Evolutionary conservation across 2,329 filamentous ascomycete genomes (phyloP), one percentile per base, ranked within the genome.

Genomic region (Monosporascus sp.): DNA sequence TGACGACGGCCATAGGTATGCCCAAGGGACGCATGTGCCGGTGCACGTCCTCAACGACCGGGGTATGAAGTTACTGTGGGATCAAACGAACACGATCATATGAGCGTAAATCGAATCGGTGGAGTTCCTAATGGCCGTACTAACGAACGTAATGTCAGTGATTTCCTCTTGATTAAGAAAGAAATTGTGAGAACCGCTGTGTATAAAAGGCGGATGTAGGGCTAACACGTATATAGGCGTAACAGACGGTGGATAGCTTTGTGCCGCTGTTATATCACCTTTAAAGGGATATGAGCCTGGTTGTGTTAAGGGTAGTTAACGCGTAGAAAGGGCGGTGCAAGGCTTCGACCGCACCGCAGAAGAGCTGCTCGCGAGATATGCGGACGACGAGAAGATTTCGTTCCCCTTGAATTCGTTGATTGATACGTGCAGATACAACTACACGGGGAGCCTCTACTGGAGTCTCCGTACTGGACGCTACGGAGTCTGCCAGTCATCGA

Each of bases 91-190:
- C n/a, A 18, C 36, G 8, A 48, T 48, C 37, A 39, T 39, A 17
- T 39, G 37, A 2, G 37, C 7, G 37, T 39, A 39, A 17, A 8
- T 39, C 7, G 5, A 15, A 14, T 48, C 20, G 8, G 46, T 2
- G n/a, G 22, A n/a, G 18, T 15, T 48, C 18, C n/a, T 18, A 18
- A 17, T 27, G 15, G 6, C 22, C 18, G 46, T 39, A 18, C 25
- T 18, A 24, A 48, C 18, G n/a, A 24, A 48, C 9, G n/a, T n/a
- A 36, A 2, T 18, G 46, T 18, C 22, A 48, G 36, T 18, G 46
- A 48, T 48, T 25, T 48, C n/a, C 25, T 48, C 46, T 48, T 25
- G 8, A 18, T 48, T 15, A 48, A 48, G 46, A 48, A 48, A 34
- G 46, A 48, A 18, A 24, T 48, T 18, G 46, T 48, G 34, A 48